Evolutionary conservation across 495 filamentous ascomycete species (phyloP).

Genomic region (Neurospora africana): DNA sequence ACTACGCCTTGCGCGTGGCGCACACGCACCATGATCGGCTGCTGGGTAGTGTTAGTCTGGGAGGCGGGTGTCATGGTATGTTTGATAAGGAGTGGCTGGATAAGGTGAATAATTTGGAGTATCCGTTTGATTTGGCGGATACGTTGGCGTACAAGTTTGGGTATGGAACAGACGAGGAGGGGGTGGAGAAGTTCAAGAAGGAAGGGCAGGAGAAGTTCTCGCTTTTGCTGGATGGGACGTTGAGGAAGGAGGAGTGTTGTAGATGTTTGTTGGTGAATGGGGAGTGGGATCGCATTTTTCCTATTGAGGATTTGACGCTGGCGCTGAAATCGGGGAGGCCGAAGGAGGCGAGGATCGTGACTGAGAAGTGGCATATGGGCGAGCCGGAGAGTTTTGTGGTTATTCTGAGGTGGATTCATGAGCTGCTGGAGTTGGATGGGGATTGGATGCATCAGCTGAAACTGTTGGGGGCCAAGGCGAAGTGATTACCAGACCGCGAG

Average conservation of each 20-base stretch:
- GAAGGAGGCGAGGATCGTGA: constrained; percentile 49
- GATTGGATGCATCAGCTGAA: constrained; percentile 5
- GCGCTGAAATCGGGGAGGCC: constrained; percentile 42
- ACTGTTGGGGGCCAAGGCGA: constrained; percentile 6
- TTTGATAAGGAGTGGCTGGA: constrained; percentile 53
- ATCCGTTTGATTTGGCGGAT: constrained; percentile 55
- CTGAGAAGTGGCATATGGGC: constrained; percentile 16
- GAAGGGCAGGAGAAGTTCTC: constrained; percentile 55
- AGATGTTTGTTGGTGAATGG: constrained; percentile 58
- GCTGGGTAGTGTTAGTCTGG: constrained; percentile 48
- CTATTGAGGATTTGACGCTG: constrained; percentile 56
- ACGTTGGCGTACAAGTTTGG: constrained; percentile 59
- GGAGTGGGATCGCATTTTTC: constrained; percentile 55
- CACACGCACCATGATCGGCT: constrained; percentile 53
- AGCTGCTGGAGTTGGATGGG: constrained; percentile 11
- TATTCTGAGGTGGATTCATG: constrained; percentile 16
- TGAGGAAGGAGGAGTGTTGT: constrained; percentile 43
- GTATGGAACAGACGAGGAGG: constrained; percentile 34
- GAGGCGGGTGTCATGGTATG: constrained; percentile 57
- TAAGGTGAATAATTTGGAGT: constrained; percentile 54
- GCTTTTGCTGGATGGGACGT: constrained; percentile 50
- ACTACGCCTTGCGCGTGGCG: constrained; percentile 58
- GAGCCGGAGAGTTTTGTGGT: constrained; percentile 16
- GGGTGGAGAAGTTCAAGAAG: constrained; percentile 40
- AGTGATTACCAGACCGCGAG: not conserved